These are phyloP conservation scores for Batkoa obscura DNA, from an alignment of 371 early-diverging fungal genomes.

Conservation along the genomic window DNA sequence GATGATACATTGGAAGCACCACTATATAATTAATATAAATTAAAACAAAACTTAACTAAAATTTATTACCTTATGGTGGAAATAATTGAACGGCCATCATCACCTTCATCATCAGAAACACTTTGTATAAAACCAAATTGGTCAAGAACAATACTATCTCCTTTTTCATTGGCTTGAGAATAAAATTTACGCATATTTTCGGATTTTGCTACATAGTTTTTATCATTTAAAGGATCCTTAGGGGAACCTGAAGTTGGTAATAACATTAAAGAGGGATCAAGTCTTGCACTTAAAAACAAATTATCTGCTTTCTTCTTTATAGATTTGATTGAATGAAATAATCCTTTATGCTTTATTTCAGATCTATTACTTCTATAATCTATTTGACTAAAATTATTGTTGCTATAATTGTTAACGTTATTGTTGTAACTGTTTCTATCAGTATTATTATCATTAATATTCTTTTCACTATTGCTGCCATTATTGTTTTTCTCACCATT, in stretches of 20 bases:
- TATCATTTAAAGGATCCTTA: not conserved
- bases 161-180: not conserved
- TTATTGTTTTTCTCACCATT: not conserved
- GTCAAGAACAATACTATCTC: not conserved
- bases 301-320: not conserved
- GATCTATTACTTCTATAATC: not conserved
- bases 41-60: not conserved
- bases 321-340: not conserved
- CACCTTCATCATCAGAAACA: conserved; percentile 16
- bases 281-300: not conserved
- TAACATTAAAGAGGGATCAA: conserved; percentile 2
- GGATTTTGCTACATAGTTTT: not conserved
- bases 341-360: not conserved
- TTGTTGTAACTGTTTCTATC: no score
- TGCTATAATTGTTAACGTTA: not conserved
- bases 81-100: conserved; percentile 10
- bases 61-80: conserved; percentile 8
- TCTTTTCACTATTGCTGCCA: no score
- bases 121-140: conserved; percentile 33
- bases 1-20: no score
- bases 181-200: not conserved
- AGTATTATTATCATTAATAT: no score
- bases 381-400: not conserved
- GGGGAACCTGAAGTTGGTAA: not conserved
- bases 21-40: not conserved